phyloP scores from a whole-genome alignment of 2,329 filamentous ascomycete species.

The Elsinoe perseae region DNA sequence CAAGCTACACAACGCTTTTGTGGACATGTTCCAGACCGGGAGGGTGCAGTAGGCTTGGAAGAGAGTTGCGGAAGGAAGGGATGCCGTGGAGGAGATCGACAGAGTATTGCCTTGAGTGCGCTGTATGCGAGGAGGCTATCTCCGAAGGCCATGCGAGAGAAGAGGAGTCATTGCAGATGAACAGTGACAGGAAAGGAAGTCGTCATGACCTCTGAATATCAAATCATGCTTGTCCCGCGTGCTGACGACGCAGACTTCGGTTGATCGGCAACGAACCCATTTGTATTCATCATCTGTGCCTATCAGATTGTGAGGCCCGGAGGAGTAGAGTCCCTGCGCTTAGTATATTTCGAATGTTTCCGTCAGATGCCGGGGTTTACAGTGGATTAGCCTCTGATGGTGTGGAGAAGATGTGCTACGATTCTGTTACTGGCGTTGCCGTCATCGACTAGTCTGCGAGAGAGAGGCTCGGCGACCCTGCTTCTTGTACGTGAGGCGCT shows the following conservation, averaged over 20 bases:
- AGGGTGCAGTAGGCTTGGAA: background rate
- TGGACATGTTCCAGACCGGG: background rate
- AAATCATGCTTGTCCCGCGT: background rate
- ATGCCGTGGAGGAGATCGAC: conserved; percentile 1
- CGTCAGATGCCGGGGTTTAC: background rate
- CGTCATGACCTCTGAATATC: background rate
- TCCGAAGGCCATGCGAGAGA: background rate
- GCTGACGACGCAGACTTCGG: background rate
- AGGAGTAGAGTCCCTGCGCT: background rate
- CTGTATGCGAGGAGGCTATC: background rate
- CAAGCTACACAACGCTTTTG: background rate
- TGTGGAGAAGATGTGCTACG: conserved; percentile 3
- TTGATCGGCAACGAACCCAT: conserved; percentile 1
- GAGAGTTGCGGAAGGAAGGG: background rate
- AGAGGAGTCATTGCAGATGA: background rate
- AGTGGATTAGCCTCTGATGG: background rate
- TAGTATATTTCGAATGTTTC: background rate
- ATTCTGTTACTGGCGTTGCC: background rate
- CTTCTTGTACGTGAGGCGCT: background rate
- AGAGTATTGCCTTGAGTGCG: background rate
- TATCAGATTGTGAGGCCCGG: background rate
- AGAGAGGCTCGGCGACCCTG: background rate
- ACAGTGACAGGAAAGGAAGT: background rate
- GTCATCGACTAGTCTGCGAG: conserved; percentile 1
- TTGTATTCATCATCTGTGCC: background rate